Evolutionary conservation across 2,329 filamentous ascomycete species (phyloP).

Genomic region (Fusarium protoensiforme): DNA sequence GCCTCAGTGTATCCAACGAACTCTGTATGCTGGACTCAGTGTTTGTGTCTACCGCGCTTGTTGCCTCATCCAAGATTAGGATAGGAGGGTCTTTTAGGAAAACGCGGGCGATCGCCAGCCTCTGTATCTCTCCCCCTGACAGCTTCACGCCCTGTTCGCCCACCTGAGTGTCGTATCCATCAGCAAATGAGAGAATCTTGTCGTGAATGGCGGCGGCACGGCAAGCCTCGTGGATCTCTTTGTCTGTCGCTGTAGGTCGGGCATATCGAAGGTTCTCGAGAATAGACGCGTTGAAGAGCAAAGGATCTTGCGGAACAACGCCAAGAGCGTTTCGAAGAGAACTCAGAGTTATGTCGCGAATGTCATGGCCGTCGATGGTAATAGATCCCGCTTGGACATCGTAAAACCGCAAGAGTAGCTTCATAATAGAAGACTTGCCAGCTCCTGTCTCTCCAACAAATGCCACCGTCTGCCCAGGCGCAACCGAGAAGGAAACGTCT

Average conservation of each 20-base stretch:
- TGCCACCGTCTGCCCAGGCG: constrained; percentile 66
- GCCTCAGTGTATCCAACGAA: constrained; percentile 57
- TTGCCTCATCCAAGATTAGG: constrained; percentile 75
- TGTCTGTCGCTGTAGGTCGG: constrained; percentile 68
- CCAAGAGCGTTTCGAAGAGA: constrained; percentile 69
- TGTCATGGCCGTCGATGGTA: constrained; percentile 67
- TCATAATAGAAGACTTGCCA: constrained; percentile 71
- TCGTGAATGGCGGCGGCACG: constrained; percentile 72
- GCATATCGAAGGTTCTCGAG: constrained; percentile 74
- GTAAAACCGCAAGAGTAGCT: constrained; percentile 70
- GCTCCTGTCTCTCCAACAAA: constrained; percentile 72
- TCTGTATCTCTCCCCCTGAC: constrained; percentile 67
- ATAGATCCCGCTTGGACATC: constrained; percentile 66
- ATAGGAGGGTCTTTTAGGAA: constrained; percentile 67
- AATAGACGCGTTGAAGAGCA: constrained; percentile 72
- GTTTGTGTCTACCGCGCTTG: constrained; percentile 62
- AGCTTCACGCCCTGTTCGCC: constrained; percentile 69
- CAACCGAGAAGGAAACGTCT: constrained; percentile 59
- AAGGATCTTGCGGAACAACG: constrained; percentile 72
- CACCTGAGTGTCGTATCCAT: constrained; percentile 59
- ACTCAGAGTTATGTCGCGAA: constrained; percentile 67
- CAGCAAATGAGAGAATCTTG: constrained; percentile 68
- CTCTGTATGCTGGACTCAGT: constrained; percentile 58
- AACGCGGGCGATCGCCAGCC: constrained; percentile 65
- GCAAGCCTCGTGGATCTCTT: constrained; percentile 70